Conservation (phyloP, 495 filamentous ascomycete species). For the Podospora didyma region DNA sequence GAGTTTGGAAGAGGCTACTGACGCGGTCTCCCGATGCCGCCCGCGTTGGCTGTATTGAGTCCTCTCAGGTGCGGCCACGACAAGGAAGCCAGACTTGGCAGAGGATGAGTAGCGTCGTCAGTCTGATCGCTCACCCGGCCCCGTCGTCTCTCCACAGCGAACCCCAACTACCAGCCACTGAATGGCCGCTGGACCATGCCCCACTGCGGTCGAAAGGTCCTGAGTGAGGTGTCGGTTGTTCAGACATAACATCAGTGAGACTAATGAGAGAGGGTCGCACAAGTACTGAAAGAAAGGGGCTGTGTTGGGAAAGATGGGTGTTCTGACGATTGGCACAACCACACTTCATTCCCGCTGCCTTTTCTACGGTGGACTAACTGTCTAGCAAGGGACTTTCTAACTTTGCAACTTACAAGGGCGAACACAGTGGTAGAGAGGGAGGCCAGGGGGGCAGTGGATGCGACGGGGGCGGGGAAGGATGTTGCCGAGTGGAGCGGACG, state of each 20-base stretch:
- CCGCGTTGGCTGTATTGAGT: conserved; percentile 12
- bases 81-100: conserved; percentile 3
- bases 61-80: conserved; percentile 6
- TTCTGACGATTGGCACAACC: too few species aligned
- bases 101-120: neutral
- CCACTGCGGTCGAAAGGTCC: neutral
- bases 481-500: neutral
- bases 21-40: conserved; percentile 20
- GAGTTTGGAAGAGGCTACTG: neutral
- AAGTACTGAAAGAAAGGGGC: neutral
- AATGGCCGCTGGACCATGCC: neutral
- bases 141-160: neutral
- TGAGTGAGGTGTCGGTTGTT: neutral
- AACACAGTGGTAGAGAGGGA: neutral
- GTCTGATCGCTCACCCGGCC: too few species aligned
- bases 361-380: too few species aligned
- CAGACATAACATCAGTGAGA: too few species aligned
- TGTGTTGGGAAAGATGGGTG: too few species aligned
- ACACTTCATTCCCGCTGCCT: too few species aligned
- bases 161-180: neutral
- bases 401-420: neutral
- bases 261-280: neutral
- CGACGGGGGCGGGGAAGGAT: neutral
- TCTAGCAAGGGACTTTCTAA: too few species aligned
- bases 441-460: neutral